phyloP scores from a whole-genome alignment of 805 yeast genomes.

The Grigorovia jiainica region DNA sequence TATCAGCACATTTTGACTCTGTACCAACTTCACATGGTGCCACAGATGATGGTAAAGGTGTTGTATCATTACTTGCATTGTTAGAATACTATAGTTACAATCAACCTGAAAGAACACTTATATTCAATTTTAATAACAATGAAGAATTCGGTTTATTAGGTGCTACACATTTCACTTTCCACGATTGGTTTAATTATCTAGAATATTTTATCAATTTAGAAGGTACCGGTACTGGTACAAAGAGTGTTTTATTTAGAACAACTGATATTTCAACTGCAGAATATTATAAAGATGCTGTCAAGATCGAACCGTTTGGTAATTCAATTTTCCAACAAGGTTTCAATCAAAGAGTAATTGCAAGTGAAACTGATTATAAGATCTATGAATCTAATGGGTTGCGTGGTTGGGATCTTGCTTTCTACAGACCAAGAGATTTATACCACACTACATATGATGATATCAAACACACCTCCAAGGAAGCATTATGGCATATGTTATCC shows the following conservation, averaged over 20 bases:
- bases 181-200: slow-evolving; percentile 59
- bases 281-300: slow-evolving; percentile 43
- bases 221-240: slow-evolving; percentile 90
- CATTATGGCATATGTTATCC: slow-evolving; percentile 79
- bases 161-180: slow-evolving; percentile 61
- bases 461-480: slow-evolving; percentile 49
- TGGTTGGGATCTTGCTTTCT: slow-evolving; percentile 87
- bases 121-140: slow-evolving; percentile 80
- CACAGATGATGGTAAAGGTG: slow-evolving; percentile 88
- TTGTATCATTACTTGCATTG: slow-evolving; percentile 69
- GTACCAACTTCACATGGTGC: slow-evolving; percentile 83
- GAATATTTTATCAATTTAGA: slow-evolving; percentile 70
- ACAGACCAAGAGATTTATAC: slow-evolving; percentile 71
- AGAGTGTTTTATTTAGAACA: slow-evolving; percentile 74
- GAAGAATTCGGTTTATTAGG: slow-evolving; percentile 87
- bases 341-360: slow-evolving; percentile 55
- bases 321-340: slow-evolving; percentile 83
- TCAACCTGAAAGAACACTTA: slow-evolving; percentile 61
- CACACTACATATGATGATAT: slow-evolving; percentile 73
- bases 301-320: slow-evolving; percentile 59
- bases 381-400: slow-evolving; percentile 60
- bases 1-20: slow-evolving; percentile 84
- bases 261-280: slow-evolving; percentile 65
- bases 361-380: slow-evolving; percentile 80
- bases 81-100: slow-evolving; percentile 38